A percentile compares a stretch with the other conserved stretches of the same genome.
Conservation (phyloP, 1,139 yeast species). For the Pichia sp. region DNA sequence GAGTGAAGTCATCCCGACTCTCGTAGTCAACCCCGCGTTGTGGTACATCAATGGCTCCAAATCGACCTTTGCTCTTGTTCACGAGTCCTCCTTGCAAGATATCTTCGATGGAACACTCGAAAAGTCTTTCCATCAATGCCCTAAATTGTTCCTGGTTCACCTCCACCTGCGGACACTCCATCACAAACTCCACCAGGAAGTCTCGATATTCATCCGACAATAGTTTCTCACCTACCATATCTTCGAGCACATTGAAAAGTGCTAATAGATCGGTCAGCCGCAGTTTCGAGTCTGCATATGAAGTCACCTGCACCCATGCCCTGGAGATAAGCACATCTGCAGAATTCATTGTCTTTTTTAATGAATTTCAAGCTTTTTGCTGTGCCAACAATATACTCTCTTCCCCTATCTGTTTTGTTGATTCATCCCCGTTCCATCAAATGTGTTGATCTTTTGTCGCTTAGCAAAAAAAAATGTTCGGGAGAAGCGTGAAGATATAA, state of each 20-base stretch:
- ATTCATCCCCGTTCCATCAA: too few relatives aligned
- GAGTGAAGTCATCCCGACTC: constrained; percentile 14
- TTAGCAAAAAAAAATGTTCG: too few relatives aligned
- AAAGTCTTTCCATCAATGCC: constrained; percentile 21
- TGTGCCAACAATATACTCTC: too few relatives aligned
- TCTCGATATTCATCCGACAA: constrained; percentile 23
- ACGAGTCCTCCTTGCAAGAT: constrained; percentile 12
- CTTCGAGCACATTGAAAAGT: constrained; percentile 23
- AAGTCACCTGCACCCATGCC: constrained; percentile 13
- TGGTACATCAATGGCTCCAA: background rate
- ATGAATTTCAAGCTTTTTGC: too few relatives aligned
- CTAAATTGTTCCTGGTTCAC: constrained; percentile 22
- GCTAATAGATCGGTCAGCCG: constrained; percentile 20
- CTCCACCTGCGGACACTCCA: constrained; percentile 22
- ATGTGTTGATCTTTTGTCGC: too few relatives aligned
- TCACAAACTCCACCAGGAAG: constrained; percentile 26
- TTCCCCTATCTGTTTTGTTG: too few relatives aligned
- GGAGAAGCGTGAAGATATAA: too few relatives aligned
- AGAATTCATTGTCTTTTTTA: background rate
- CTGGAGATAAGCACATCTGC: background rate
- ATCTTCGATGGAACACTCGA: constrained; percentile 21
- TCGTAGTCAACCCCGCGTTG: background rate
- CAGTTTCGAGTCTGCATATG: background rate
- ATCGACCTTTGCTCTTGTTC: background rate
- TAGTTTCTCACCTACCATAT: constrained; percentile 11